phyloP scores from a whole-genome alignment of 2,329 filamentous ascomycete genomes.

The Neophaeococcomyces mojaviensis region DNA sequence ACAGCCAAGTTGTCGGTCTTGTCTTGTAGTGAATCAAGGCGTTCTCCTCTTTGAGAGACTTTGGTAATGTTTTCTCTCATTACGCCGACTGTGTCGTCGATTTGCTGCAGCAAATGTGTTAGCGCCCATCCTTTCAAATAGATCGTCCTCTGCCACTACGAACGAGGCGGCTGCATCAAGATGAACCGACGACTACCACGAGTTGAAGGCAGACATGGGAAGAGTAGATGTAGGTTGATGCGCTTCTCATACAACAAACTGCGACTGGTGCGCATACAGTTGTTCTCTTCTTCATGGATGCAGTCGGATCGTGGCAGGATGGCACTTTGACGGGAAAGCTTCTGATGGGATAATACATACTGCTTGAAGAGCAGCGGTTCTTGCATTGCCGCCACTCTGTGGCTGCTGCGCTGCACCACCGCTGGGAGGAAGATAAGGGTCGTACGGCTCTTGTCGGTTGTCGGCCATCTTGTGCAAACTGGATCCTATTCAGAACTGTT shows the following conservation, averaged over 20 bases:
- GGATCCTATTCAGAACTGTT: not conserved
- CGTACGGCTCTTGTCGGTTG: slow-evolving; percentile 61
- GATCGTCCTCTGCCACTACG: not conserved
- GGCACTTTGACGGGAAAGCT: not conserved
- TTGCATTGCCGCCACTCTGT: slow-evolving; percentile 47
- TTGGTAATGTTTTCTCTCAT: slow-evolving; percentile 99
- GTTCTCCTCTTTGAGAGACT: slow-evolving; percentile 85
- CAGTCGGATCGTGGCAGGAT: no score
- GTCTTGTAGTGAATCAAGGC: slow-evolving; percentile 79
- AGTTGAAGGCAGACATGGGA: no score
- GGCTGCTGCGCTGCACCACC: slow-evolving; percentile 26
- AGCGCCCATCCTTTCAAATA: not conserved
- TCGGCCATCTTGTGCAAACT: slow-evolving; percentile 44
- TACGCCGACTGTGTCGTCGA: slow-evolving; percentile 87
- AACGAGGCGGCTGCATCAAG: not conserved
- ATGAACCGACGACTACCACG: not conserved
- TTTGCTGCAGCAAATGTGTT: slow-evolving; percentile 60
- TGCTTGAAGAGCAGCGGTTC: slow-evolving; percentile 70
- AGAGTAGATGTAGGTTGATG: no score
- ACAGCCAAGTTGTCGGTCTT: slow-evolving; percentile 89
- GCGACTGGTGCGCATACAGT: no score
- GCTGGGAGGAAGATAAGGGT: slow-evolving; percentile 73
- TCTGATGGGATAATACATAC: slow-evolving; percentile 52
- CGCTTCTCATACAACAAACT: no score
- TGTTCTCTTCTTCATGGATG: no score